Percentiles rank a stretch among this genome's conserved stretches.
Evolutionary conservation across 768 basidiomycete species (phyloP).

Genomic region (Lactarius akahatsu): DNA sequence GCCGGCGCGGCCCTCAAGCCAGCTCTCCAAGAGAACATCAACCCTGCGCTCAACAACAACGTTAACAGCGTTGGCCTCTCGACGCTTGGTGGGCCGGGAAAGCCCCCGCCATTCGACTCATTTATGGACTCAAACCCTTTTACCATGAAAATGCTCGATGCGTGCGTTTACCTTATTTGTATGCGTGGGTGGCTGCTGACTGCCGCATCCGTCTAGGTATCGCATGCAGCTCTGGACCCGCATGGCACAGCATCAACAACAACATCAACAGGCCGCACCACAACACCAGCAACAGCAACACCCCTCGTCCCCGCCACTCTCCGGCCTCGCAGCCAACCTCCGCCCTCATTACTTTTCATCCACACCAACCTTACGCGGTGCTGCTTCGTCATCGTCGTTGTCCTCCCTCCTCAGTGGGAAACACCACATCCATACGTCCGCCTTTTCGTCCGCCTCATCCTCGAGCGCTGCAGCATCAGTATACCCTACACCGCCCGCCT

Average conservation of each 20-base stretch:
- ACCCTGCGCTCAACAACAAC: constrained; percentile 61
- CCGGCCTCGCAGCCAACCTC: constrained; percentile 35
- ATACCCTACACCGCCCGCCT: constrained; percentile 48
- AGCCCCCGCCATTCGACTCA: constrained; percentile 59
- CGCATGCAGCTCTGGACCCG: constrained; percentile 92
- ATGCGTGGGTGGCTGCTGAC: constrained; percentile 21
- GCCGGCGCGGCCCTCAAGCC: constrained; percentile 32
- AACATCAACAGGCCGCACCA: constrained; percentile 59
- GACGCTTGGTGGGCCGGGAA: constrained; percentile 36
- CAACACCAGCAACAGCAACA: constrained; percentile 40
- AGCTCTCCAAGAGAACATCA: constrained; percentile 71
- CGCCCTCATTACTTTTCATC: constrained; percentile 44
- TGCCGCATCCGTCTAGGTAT: constrained; percentile 42
- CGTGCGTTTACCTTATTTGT: constrained; percentile 45
- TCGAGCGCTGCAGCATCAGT: constrained; percentile 32
- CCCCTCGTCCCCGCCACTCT: constrained; percentile 30
- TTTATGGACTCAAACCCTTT: constrained; percentile 82
- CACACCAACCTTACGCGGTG: constrained; percentile 24
- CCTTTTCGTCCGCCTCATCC: not conserved
- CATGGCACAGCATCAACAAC: constrained; percentile 68
- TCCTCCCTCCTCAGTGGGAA: constrained; percentile 49
- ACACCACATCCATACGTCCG: constrained; percentile 11
- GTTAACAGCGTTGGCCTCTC: constrained; percentile 36
- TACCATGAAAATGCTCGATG: constrained; percentile 84
- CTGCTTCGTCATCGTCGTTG: constrained; percentile 29